Evolutionary conservation across 345 rosid genomes (phyloP).

Genomic region (Anacardium occidentale): DNA sequence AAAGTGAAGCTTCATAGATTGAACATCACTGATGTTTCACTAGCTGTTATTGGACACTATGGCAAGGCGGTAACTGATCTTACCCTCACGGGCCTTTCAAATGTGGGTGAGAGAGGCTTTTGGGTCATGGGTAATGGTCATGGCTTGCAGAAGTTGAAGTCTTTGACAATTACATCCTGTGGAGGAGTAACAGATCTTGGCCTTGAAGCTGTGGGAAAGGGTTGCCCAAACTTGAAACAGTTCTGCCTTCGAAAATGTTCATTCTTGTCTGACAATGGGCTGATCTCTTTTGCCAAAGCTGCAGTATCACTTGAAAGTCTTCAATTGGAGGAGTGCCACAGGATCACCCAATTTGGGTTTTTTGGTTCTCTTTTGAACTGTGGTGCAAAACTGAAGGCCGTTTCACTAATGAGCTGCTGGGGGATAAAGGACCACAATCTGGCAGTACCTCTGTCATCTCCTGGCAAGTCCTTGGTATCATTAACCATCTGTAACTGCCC

Average conservation of each 20-base stretch:
- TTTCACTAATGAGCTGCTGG: slow-evolving; percentile 66
- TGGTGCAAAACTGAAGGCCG: slow-evolving; percentile 64
- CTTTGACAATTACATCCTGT: slow-evolving; percentile 64
- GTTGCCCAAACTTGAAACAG: slow-evolving; percentile 77
- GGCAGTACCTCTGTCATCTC: slow-evolving; percentile 35
- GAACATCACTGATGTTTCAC: slow-evolving; percentile 74
- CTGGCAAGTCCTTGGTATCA: slow-evolving; percentile 53
- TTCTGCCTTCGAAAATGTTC: slow-evolving; percentile 51
- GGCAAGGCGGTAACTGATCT: slow-evolving; percentile 73
- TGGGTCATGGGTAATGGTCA: slow-evolving; percentile 97
- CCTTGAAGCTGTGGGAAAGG: slow-evolving; percentile 73
- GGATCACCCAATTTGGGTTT: slow-evolving; percentile 82
- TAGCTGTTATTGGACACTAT: slow-evolving; percentile 87
- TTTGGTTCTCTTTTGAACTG: slow-evolving; percentile 74
- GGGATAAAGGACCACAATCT: slow-evolving; percentile 60
- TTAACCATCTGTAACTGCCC: slow-evolving; percentile 74
- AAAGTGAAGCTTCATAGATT: slow-evolving; percentile 77
- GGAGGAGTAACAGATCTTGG: slow-evolving; percentile 70
- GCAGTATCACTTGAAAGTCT: slow-evolving; percentile 70
- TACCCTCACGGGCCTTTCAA: slow-evolving; percentile 53
- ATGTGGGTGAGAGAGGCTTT: slow-evolving; percentile 79
- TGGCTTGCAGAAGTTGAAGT: slow-evolving; percentile 74
- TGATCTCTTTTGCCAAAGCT: slow-evolving; percentile 67
- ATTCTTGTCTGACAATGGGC: slow-evolving; percentile 70
- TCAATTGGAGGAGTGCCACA: slow-evolving; percentile 92